Percentiles rank a stretch among this genome's conserved stretches.
phyloP scores from a whole-genome alignment of 805 yeast species.

The Limtongia smithiae region DNA sequence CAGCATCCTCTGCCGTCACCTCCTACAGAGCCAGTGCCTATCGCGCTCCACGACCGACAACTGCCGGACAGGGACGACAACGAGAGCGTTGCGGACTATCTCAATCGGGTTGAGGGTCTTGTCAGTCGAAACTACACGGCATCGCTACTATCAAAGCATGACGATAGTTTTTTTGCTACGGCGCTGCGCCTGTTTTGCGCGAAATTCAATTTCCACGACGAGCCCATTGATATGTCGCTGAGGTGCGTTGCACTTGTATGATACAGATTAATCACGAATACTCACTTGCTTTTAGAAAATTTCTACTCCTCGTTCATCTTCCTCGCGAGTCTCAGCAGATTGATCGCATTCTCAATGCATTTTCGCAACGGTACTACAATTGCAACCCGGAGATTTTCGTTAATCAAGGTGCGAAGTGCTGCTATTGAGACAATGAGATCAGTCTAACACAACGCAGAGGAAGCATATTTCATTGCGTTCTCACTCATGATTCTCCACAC shows the following conservation, averaged over 20 bases:
- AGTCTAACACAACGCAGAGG: too few species aligned
- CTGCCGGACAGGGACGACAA: constrained; percentile 27
- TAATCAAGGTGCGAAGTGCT: constrained; percentile 11
- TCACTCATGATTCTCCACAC: constrained; percentile 71
- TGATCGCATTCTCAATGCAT: constrained; percentile 59
- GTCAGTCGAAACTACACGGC: constrained; percentile 30
- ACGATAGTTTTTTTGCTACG: constrained; percentile 33
- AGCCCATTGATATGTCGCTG: constrained; percentile 69
- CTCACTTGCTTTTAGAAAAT: constrained; percentile 38
- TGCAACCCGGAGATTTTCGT: constrained; percentile 42
- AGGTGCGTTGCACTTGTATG: too few species aligned
- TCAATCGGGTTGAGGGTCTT: constrained; percentile 33
- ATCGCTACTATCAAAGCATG: constrained; percentile 36
- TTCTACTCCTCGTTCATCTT: constrained; percentile 54
- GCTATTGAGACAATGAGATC: too few species aligned
- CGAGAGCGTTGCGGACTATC: constrained; percentile 38
- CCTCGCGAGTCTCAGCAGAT: constrained; percentile 77
- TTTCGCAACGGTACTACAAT: constrained; percentile 51
- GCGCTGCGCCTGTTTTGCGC: constrained; percentile 36
- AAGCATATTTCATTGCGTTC: constrained; percentile 59
- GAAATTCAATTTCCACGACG: constrained; percentile 48
- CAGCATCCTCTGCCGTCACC: neutral
- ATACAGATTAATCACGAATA: too few species aligned
- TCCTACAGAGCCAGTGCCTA: neutral
- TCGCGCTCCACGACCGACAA: constrained; percentile 9